A percentile compares a stretch with the other conserved stretches of the same genome.
Evolutionary conservation across 257 asterid species (phyloP).

Genomic region (Nyctanthes arbortristis): DNA sequence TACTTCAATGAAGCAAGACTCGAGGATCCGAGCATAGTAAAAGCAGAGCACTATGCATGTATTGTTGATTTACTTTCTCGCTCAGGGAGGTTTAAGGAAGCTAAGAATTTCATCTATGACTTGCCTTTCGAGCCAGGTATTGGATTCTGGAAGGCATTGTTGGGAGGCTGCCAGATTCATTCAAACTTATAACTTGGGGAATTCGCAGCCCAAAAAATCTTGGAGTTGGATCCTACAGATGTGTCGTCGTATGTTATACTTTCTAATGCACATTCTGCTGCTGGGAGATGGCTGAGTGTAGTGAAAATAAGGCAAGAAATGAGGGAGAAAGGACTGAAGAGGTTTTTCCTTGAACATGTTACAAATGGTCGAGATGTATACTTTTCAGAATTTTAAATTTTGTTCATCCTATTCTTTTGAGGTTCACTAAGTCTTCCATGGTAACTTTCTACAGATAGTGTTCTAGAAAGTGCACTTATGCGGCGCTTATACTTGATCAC

Average conservation of each 20-base stretch:
- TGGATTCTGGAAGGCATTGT: constrained; percentile 87
- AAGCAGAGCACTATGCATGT: constrained; percentile 82
- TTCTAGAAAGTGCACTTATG: neutral
- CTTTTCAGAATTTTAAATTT: constrained; percentile 19
- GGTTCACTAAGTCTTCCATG: neutral
- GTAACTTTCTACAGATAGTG: no score
- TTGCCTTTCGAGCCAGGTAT: constrained; percentile 84
- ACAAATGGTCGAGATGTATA: constrained; percentile 26
- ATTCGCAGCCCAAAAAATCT: constrained; percentile 52
- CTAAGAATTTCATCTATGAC: constrained; percentile 48
- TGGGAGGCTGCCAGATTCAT: constrained; percentile 81
- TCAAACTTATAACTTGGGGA: constrained; percentile 59
- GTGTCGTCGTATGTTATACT: constrained; percentile 91
- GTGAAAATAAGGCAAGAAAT: constrained; percentile 49
- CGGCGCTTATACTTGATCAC: no score
- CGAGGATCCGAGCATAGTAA: constrained; percentile 37
- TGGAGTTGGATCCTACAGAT: constrained; percentile 71
- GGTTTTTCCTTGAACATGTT: constrained; percentile 37
- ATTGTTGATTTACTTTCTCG: constrained; percentile 77
- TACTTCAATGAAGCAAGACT: constrained; percentile 50
- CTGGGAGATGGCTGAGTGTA: constrained; percentile 71
- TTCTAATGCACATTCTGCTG: constrained; percentile 77
- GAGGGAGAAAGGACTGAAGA: constrained; percentile 57
- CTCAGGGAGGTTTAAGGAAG: constrained; percentile 72
- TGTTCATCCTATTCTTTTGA: neutral